Percentiles rank a stretch among this genome's conserved stretches.
phyloP scores from a whole-genome alignment of 1,284 basidiomycete species.

The Abortiporus biennis region DNA sequence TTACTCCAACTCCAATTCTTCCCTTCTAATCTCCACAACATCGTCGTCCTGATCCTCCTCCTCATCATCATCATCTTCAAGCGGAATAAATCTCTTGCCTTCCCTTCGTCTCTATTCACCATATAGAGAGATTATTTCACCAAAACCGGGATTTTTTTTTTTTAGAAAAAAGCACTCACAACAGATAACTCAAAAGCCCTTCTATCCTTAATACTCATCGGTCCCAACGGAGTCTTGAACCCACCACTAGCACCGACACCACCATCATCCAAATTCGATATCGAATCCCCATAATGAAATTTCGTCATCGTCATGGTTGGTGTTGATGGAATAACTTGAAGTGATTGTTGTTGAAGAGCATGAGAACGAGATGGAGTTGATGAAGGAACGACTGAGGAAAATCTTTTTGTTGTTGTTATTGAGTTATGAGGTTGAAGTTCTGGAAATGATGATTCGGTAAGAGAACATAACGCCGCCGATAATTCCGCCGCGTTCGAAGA shows the following conservation, averaged over 20 bases:
- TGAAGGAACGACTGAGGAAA: background rate
- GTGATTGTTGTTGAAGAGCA: background rate
- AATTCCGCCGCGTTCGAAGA: no score
- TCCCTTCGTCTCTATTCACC: no score
- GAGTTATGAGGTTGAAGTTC: no score
- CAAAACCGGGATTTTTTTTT: background rate
- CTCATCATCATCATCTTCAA: constrained; percentile 23
- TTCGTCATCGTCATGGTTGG: background rate
- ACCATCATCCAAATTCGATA: background rate
- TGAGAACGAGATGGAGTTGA: background rate
- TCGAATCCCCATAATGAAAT: background rate
- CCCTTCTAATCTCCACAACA: no score
- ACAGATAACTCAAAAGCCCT: constrained; percentile 12
- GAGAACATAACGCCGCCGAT: no score
- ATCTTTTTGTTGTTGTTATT: background rate
- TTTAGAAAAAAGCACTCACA: constrained; percentile 11
- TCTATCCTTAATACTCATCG: constrained; percentile 22
- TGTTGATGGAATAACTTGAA: background rate
- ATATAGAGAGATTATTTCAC: constrained; percentile 11
- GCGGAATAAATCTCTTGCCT: constrained; percentile 23
- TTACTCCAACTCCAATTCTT: no score
- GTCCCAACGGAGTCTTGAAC: constrained; percentile 10
- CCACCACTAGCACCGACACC: background rate
- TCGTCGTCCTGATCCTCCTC: constrained; percentile 10
- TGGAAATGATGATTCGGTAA: no score